phyloP scores from a whole-genome alignment of 331 rosid species.

The Malus hybrid region DNA sequence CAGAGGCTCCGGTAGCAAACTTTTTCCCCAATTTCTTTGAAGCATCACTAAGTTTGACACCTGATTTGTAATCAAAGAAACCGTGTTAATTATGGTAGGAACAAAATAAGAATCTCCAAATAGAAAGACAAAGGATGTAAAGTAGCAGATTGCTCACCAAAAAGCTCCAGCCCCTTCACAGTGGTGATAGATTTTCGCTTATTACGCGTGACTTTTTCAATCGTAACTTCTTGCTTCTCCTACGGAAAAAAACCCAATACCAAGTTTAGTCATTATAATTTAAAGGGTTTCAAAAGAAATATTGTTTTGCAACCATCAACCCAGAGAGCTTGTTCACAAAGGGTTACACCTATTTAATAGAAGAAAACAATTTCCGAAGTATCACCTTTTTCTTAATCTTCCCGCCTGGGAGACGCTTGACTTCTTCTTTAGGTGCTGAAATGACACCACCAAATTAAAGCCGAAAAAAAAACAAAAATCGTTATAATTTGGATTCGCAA shows the following conservation, averaged over 20 bases:
- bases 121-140: background rate
- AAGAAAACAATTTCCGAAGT: background rate
- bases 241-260: conserved; percentile 19
- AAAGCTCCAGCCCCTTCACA: conserved; percentile 93
- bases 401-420: conserved; percentile 98
- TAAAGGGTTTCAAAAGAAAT: background rate
- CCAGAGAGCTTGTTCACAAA: background rate
- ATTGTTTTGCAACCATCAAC: background rate
- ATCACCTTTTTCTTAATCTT: conserved; percentile 94
- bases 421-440: conserved; percentile 74
- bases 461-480: background rate
- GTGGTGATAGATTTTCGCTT: conserved; percentile 91
- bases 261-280: background rate
- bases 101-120: conserved; percentile 8
- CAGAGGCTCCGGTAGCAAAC: conserved; percentile 99
- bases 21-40: conserved; percentile 98
- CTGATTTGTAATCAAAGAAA: conserved; percentile 29
- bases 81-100: background rate
- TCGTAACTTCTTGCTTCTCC: conserved; percentile 90
- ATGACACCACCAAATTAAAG: conserved; percentile 13
- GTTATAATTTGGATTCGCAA: conserved; percentile 10
- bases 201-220: conserved; percentile 90
- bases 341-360: background rate
- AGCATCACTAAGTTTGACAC: conserved; percentile 97
- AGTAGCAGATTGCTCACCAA: conserved; percentile 48